Evolutionary conservation across 345 rosid genomes (phyloP).

Genomic region (Eucalyptus globulus): DNA sequence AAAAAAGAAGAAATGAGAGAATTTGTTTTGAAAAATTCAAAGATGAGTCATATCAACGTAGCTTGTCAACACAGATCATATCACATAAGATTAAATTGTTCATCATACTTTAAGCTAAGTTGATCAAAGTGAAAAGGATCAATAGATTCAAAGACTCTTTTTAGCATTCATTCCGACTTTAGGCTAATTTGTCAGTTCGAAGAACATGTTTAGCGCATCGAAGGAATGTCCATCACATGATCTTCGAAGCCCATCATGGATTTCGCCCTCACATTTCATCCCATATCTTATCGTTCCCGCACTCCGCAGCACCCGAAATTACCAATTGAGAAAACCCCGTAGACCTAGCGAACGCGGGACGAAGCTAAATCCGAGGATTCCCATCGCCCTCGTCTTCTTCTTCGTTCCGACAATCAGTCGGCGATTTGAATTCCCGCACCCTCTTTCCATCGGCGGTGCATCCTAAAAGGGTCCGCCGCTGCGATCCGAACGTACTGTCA

Average conservation of each 20-base stretch:
- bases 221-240: neutral
- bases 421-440: neutral
- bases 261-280: neutral
- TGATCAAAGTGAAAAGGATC: neutral
- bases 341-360: neutral
- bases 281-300: neutral
- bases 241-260: neutral
- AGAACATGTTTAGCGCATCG: rapidly evolving
- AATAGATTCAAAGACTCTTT: neutral
- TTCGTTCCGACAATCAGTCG: neutral
- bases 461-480: neutral
- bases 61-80: rapidly evolving
- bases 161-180: rapidly evolving
- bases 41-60: rapidly evolving
- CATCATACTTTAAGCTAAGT: neutral
- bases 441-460: neutral
- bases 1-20: rapidly evolving
- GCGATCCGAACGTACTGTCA: neutral
- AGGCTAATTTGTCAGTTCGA: rapidly evolving
- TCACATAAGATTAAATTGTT: neutral
- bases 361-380: neutral
- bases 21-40: neutral
- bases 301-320: neutral
- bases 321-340: neutral
- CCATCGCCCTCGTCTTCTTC: neutral